Evolutionary conservation across 1,139 yeast species (phyloP).

Genomic region (Insectozyma bohioensis): DNA sequence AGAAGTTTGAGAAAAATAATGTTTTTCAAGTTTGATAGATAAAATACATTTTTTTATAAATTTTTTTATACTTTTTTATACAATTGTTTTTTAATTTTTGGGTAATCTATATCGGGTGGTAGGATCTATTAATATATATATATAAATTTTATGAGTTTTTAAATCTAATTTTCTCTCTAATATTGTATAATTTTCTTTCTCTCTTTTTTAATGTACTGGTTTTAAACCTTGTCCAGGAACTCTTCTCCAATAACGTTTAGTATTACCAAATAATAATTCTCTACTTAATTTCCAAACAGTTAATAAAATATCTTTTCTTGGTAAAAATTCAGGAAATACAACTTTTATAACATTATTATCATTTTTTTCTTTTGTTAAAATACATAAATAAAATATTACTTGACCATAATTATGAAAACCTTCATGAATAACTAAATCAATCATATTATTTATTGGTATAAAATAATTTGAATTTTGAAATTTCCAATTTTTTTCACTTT

Average conservation of each 20-base stretch:
- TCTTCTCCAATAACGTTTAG: slow-evolving; percentile 38
- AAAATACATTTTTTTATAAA: too few species aligned
- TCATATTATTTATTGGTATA: slow-evolving; percentile 52
- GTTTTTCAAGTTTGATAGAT: too few species aligned
- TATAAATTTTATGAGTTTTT: too few species aligned
- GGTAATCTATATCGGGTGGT: too few species aligned
- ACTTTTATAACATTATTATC: slow-evolving; percentile 39
- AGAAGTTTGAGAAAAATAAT: too few species aligned
- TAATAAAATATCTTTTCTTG: slow-evolving; percentile 43
- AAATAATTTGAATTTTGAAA: slow-evolving; percentile 32
- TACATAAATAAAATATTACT: slow-evolving; percentile 60
- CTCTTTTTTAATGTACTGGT: slow-evolving; percentile 9
- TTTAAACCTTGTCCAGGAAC: slow-evolving; percentile 47
- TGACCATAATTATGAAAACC: slow-evolving; percentile 63
- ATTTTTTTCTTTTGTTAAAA: slow-evolving; percentile 43
- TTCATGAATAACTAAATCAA: slow-evolving; percentile 66
- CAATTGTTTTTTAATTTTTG: too few species aligned
- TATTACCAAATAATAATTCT: slow-evolving; percentile 35
- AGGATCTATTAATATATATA: too few species aligned
- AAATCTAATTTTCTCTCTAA: too few species aligned
- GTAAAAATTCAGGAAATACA: slow-evolving; percentile 50
- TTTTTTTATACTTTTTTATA: too few species aligned
- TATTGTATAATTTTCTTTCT: neutral
- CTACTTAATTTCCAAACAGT: slow-evolving; percentile 43
- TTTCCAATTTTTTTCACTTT: slow-evolving; percentile 29